Evolutionary conservation across 257 asterid species (phyloP).

Genomic region (Scutellaria minor): DNA sequence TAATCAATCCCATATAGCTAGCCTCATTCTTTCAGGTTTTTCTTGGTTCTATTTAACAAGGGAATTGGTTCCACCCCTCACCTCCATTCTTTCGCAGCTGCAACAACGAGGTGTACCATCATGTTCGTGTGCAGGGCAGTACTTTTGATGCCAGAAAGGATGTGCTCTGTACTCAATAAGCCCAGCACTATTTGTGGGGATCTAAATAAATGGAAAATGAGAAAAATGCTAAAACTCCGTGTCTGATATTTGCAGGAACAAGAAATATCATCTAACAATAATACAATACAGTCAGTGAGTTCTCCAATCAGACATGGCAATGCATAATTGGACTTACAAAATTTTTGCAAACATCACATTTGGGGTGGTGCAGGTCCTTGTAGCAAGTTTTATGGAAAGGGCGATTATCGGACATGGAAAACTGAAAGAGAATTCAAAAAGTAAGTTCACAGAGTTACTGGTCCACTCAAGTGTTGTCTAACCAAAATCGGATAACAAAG

Average conservation of each 20-base stretch:
- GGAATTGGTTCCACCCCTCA: conserved; percentile 30
- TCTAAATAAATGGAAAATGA: conserved; percentile 48
- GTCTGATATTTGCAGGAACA: background rate
- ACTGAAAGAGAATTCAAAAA: conserved; percentile 53
- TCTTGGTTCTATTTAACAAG: background rate
- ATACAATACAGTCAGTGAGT: background rate
- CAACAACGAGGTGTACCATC: conserved; percentile 99
- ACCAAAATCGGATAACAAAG: conserved; percentile 28
- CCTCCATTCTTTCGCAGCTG: conserved; percentile 99
- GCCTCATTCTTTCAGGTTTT: background rate
- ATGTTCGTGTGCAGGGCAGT: conserved; percentile 89
- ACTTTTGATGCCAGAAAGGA: conserved; percentile 98
- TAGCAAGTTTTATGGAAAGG: conserved; percentile 96
- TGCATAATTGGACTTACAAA: conserved; percentile 59
- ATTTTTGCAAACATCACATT: conserved; percentile 92
- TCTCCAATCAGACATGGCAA: background rate
- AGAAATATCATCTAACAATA: background rate
- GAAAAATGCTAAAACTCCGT: conserved; percentile 10
- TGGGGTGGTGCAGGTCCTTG: conserved; percentile 92
- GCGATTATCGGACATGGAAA: conserved; percentile 80
- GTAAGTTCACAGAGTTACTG: conserved; percentile 20
- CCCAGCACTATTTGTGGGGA: conserved; percentile 86
- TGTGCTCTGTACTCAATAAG: conserved; percentile 97
- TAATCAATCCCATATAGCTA: conserved; percentile 5
- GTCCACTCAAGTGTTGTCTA: conserved; percentile 23